phyloP scores from a whole-genome alignment of 306 rosid species.

The Lagenaria siceraria region DNA sequence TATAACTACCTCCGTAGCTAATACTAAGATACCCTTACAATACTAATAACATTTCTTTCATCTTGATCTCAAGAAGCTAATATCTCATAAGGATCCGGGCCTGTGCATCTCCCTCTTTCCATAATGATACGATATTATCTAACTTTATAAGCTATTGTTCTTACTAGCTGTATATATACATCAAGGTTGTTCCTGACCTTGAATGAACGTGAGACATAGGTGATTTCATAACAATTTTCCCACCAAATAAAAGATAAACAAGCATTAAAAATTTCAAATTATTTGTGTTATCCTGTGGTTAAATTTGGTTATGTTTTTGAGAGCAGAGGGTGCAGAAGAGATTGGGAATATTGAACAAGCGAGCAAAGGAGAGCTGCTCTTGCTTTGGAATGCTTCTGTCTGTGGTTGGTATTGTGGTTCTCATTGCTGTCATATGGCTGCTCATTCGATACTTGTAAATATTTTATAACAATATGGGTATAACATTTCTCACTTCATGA shows the following conservation, averaged over 20 bases:
- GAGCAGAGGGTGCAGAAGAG: conserved; percentile 25
- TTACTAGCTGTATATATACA: not conserved
- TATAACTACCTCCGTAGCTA: too few species aligned
- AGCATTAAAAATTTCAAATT: not conserved
- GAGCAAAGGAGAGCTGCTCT: conserved; percentile 25
- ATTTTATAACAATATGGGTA: not conserved
- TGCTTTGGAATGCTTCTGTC: conserved; percentile 17
- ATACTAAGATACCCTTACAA: too few species aligned
- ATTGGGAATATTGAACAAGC: conserved; percentile 19
- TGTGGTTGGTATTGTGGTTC: conserved; percentile 12
- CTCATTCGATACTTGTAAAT: conserved; percentile 17
- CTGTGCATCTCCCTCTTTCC: not conserved
- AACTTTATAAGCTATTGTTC: not conserved
- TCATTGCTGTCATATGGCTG: conserved; percentile 12
- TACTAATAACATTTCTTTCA: too few species aligned
- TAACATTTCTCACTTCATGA: not conserved
- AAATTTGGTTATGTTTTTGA: not conserved
- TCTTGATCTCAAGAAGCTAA: not conserved
- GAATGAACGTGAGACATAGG: not conserved
- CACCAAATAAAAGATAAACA: not conserved
- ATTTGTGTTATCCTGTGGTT: not conserved
- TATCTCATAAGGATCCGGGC: not conserved
- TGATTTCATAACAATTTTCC: not conserved
- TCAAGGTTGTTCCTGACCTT: not conserved
- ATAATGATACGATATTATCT: not conserved